Evolutionary conservation across 371 early-diverging fungal genomes (phyloP).

Genomic region (Mucor irregularis): DNA sequence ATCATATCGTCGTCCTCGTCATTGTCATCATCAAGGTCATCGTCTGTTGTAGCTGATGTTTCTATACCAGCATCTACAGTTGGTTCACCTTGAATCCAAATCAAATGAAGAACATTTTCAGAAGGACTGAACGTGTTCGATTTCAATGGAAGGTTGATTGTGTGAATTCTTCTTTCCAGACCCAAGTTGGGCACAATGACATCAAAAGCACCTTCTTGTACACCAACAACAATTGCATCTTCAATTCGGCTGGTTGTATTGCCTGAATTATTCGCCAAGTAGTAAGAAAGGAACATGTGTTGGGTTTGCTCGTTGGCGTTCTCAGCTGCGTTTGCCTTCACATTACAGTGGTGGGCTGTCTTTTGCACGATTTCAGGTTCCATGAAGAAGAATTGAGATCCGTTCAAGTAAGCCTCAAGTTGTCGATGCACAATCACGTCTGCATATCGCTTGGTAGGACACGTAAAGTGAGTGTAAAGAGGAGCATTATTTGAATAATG

Average conservation of each 20-base stretch:
- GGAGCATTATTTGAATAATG: slow-evolving; percentile 77
- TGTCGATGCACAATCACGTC: slow-evolving; percentile 93
- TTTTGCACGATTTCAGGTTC: slow-evolving; percentile 42
- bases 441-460: slow-evolving; percentile 94
- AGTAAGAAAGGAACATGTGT: slow-evolving; percentile 63
- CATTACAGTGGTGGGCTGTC: slow-evolving; percentile 70
- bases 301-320: slow-evolving; percentile 76
- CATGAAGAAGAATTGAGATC: slow-evolving; percentile 48
- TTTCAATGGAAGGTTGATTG: slow-evolving; percentile 42
- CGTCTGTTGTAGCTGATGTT: background rate
- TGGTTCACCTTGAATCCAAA: slow-evolving; percentile 49
- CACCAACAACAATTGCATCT: slow-evolving; percentile 50
- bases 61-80: slow-evolving; percentile 21
- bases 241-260: slow-evolving; percentile 22
- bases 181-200: slow-evolving; percentile 63
- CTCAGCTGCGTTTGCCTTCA: slow-evolving; percentile 59
- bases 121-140: slow-evolving; percentile 39
- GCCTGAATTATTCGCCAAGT: slow-evolving; percentile 33
- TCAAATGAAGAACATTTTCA: slow-evolving; percentile 44
- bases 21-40: background rate
- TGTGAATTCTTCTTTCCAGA: slow-evolving; percentile 57
- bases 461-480: slow-evolving; percentile 88
- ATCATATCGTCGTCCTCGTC: background rate
- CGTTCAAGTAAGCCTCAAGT: slow-evolving; percentile 36
- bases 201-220: slow-evolving; percentile 57